Evolutionary conservation across 495 filamentous ascomycete species (phyloP).

Genomic region (Penicillium bovifimosum): DNA sequence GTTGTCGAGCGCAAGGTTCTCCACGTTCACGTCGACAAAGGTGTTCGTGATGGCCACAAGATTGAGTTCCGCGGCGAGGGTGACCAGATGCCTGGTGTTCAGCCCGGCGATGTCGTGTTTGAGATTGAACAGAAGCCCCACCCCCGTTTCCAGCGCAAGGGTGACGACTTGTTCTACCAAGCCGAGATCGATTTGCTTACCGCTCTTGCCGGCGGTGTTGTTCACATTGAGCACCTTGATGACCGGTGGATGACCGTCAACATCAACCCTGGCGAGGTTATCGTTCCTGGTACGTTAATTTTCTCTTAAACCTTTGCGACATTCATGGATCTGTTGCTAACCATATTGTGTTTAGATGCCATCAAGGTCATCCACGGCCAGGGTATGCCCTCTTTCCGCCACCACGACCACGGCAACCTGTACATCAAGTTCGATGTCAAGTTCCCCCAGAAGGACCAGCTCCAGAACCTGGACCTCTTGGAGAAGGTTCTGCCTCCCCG

Average conservation of each 20-base stretch:
- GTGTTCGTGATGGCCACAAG: conserved; percentile 88
- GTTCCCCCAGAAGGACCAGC: conserved; percentile 66
- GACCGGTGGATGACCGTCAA: conserved; percentile 92
- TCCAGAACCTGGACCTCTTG: conserved; percentile 54
- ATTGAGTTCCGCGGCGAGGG: conserved; percentile 95
- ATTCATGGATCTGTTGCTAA: conserved; percentile 11
- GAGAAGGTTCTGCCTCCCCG: conserved; percentile 78
- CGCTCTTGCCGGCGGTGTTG: conserved; percentile 79
- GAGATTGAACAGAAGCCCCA: conserved; percentile 99
- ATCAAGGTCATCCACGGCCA: conserved; percentile 95
- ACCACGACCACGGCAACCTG: conserved; percentile 94
- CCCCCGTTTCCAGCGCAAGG: conserved; percentile 87
- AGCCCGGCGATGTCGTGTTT: conserved; percentile 92
- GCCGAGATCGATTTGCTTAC: conserved; percentile 95
- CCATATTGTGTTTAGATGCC: conserved; percentile 49
- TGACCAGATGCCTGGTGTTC: conserved; percentile 89
- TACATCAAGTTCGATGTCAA: conserved; percentile 98
- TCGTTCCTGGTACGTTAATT: conserved; percentile 72
- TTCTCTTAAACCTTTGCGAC: not conserved
- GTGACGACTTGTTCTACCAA: conserved; percentile 93
- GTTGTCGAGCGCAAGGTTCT: conserved; percentile 95
- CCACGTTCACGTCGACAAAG: conserved; percentile 94
- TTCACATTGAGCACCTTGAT: conserved; percentile 94
- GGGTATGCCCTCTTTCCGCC: conserved; percentile 95
- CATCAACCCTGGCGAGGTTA: conserved; percentile 88